phyloP scores from a whole-genome alignment of 2,329 filamentous ascomycete genomes.

The Claviceps sp. region DNA sequence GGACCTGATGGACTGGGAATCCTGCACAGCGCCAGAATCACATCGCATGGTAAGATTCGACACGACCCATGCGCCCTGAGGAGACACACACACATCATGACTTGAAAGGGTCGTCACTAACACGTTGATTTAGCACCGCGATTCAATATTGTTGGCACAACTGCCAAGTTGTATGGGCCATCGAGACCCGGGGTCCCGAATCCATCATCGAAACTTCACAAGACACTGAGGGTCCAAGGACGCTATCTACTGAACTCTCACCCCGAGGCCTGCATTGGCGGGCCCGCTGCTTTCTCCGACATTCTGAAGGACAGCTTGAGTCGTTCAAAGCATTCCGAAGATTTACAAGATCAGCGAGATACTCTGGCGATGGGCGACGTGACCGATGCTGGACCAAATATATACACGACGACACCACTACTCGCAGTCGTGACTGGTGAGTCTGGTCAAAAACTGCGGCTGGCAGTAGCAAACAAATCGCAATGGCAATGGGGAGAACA shows the following conservation, averaged over 20 bases:
- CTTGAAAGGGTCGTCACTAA: not conserved
- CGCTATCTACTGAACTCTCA: conserved; percentile 37
- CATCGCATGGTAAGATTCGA: conserved; percentile 13
- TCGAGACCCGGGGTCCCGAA: conserved; percentile 15
- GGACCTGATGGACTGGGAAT: conserved; percentile 13
- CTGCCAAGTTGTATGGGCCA: conserved; percentile 21
- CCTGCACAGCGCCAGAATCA: conserved; percentile 19
- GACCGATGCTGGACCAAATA: conserved; percentile 23
- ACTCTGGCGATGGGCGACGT: conserved; percentile 46
- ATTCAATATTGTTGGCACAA: conserved; percentile 19
- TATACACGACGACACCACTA: conserved; percentile 17
- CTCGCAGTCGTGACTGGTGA: conserved; percentile 41
- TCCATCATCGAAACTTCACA: conserved; percentile 15
- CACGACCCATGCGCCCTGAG: not conserved
- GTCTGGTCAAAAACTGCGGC: conserved; percentile 42
- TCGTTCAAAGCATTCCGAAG: conserved; percentile 16
- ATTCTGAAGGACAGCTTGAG: conserved; percentile 24
- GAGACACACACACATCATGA: not conserved
- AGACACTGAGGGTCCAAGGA: conserved; percentile 23
- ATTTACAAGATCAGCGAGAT: conserved; percentile 10
- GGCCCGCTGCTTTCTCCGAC: conserved; percentile 15
- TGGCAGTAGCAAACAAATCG: conserved; percentile 37
- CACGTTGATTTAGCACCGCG: conserved; percentile 14
- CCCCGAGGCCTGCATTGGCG: conserved; percentile 35
- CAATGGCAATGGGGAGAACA: conserved; percentile 40